phyloP scores from a whole-genome alignment of 2,329 filamentous ascomycete species.

The Cladosporium cucumerinum region DNA sequence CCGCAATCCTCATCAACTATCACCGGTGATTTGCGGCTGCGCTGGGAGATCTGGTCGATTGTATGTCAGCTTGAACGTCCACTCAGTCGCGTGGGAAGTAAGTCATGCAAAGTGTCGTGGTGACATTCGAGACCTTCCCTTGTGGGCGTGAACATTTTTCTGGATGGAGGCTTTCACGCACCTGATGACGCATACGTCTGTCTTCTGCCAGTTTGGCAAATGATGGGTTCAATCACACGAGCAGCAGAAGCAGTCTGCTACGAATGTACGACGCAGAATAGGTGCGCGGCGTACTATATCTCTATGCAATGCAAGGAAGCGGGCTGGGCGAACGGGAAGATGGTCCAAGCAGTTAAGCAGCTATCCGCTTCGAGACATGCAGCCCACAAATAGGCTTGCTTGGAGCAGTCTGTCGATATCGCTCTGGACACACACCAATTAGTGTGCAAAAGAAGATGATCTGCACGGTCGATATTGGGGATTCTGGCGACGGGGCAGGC shows the following conservation, averaged over 20 bases:
- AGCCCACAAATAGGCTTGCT: constrained; percentile 20
- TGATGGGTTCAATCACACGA: constrained; percentile 26
- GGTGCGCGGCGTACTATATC: constrained; percentile 20
- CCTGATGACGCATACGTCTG: constrained; percentile 36
- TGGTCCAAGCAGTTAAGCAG: constrained; percentile 28
- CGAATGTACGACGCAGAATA: constrained; percentile 35
- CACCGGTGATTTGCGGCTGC: constrained; percentile 23
- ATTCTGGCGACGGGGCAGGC: constrained; percentile 30
- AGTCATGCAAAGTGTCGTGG: constrained; percentile 7
- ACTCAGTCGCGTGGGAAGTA: constrained; percentile 4
- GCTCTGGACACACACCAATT: constrained; percentile 16
- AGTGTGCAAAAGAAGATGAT: constrained; percentile 21
- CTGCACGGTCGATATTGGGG: constrained; percentile 21
- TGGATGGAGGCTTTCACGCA: constrained; percentile 26
- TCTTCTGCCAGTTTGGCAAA: constrained; percentile 30
- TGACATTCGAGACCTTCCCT: constrained; percentile 9
- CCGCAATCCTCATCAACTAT: constrained; percentile 37
- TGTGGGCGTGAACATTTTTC: constrained; percentile 7
- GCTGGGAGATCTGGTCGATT: constrained; percentile 12
- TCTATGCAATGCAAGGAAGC: constrained; percentile 18
- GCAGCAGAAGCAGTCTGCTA: constrained; percentile 29
- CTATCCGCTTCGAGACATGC: constrained; percentile 36
- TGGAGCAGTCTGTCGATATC: constrained; percentile 17
- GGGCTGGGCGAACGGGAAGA: constrained; percentile 18
- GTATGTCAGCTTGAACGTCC: neutral